Percentiles rank a stretch among this genome's conserved stretches.
phyloP scores from a whole-genome alignment of 768 basidiomycete genomes.

The Pleurotus sapidus region DNA sequence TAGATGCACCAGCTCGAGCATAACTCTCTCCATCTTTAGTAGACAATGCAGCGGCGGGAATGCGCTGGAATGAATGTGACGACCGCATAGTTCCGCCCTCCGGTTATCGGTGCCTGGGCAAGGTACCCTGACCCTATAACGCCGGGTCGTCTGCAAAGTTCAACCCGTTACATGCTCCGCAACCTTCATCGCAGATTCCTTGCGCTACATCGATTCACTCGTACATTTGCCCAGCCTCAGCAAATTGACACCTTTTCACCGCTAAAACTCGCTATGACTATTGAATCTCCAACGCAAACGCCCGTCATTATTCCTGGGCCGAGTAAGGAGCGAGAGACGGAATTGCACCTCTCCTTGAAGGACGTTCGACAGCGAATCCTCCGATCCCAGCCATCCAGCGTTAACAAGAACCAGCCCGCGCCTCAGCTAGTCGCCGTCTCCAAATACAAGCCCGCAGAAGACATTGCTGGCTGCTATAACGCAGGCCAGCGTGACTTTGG shows the following conservation, averaged over 20 bases:
- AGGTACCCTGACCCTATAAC: background rate
- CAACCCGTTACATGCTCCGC: background rate
- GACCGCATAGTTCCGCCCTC: too few relatives aligned
- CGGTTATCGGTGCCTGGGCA: background rate
- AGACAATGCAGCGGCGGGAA: too few relatives aligned
- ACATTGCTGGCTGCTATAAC: slow-evolving; percentile 81
- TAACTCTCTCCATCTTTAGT: too few relatives aligned
- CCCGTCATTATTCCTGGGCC: background rate
- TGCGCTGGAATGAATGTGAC: too few relatives aligned
- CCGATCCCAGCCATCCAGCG: background rate
- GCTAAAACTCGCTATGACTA: background rate
- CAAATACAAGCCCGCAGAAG: slow-evolving; percentile 87
- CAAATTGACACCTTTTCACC: background rate
- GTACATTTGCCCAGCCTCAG: background rate
- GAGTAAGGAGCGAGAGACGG: background rate
- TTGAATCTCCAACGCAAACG: background rate
- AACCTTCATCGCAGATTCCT: background rate
- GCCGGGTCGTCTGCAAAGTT: background rate
- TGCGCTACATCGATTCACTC: background rate
- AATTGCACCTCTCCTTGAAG: background rate
- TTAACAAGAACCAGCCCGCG: background rate
- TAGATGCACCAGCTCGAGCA: too few relatives aligned
- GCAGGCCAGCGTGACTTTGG: slow-evolving; percentile 89
- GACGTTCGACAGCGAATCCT: background rate
- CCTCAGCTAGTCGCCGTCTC: slow-evolving; percentile 81